phyloP scores from a whole-genome alignment of 2,329 filamentous ascomycete genomes.

The Colletotrichum sp. region DNA sequence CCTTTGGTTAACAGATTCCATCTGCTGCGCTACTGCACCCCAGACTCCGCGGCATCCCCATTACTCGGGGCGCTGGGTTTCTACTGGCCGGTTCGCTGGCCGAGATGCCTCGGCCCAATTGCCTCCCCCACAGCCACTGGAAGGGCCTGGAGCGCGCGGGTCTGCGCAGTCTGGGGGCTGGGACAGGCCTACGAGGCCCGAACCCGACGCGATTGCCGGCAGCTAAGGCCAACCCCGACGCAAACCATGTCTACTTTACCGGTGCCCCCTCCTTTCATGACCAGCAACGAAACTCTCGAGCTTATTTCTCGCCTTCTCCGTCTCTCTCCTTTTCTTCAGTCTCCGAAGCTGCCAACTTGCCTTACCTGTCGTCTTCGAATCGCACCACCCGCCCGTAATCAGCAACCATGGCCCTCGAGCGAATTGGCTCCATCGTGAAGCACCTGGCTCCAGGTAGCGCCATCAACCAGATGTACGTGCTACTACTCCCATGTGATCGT shows the following conservation, averaged over 20 bases:
- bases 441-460: conserved; percentile 80
- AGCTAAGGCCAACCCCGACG: conserved; percentile 12
- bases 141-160: neutral
- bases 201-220: conserved; percentile 19
- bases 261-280: neutral
- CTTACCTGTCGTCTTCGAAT: neutral
- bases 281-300: conserved; percentile 5
- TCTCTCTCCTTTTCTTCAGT: neutral
- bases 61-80: neutral
- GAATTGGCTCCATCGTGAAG: conserved; percentile 85
- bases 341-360: neutral
- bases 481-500: conserved; percentile 8
- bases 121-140: conserved; percentile 11
- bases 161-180: neutral
- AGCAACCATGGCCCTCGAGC: conserved; percentile 75
- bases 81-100: conserved; percentile 1
- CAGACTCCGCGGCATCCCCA: neutral
- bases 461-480: conserved; percentile 76
- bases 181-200: neutral
- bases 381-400: conserved; percentile 27
- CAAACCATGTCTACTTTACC: conserved; percentile 15
- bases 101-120: conserved; percentile 22
- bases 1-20: neutral
- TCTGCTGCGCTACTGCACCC: conserved; percentile 14
- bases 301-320: neutral